phyloP scores from a whole-genome alignment of 140 eudicot species.

The Oenanthe javanica region DNA sequence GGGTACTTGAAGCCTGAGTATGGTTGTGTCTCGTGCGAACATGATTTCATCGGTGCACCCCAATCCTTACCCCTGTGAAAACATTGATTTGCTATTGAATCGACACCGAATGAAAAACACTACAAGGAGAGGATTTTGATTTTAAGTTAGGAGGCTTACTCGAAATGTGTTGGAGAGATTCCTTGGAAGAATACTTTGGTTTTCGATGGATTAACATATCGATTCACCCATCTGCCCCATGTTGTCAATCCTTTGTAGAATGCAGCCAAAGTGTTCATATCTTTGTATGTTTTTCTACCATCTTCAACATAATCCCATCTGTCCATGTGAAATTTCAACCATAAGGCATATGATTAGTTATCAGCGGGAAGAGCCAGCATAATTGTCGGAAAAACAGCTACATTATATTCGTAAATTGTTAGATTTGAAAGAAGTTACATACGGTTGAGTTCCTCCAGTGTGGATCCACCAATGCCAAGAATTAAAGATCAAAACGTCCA shows the following conservation, averaged over 20 bases:
- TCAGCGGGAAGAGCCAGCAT: no score
- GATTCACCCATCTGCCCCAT: constrained; percentile 91
- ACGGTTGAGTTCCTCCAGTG: constrained; percentile 79
- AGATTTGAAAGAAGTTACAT: neutral
- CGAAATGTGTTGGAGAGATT: constrained; percentile 73
- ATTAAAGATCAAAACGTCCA: constrained; percentile 78
- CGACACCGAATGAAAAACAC: neutral
- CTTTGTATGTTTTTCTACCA: constrained; percentile 59
- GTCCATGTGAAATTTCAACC: neutral
- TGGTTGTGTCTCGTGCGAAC: constrained; percentile 60
- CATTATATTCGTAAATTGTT: no score
- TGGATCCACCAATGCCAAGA: constrained; percentile 99
- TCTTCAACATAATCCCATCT: constrained; percentile 89
- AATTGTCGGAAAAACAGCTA: no score
- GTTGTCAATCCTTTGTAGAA: constrained; percentile 82
- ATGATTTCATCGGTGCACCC: constrained; percentile 58
- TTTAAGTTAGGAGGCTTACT: constrained; percentile 31
- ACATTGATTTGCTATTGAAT: neutral
- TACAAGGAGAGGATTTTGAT: neutral
- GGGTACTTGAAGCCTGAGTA: constrained; percentile 53
- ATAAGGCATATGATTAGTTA: no score
- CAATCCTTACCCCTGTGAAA: constrained; percentile 74
- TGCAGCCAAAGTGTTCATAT: constrained; percentile 73
- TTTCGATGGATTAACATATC: constrained; percentile 56
- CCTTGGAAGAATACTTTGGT: constrained; percentile 88